These are phyloP conservation scores for Candida insectalens DNA, from an alignment of 805 yeast genomes.

Conservation along the genomic window DNA sequence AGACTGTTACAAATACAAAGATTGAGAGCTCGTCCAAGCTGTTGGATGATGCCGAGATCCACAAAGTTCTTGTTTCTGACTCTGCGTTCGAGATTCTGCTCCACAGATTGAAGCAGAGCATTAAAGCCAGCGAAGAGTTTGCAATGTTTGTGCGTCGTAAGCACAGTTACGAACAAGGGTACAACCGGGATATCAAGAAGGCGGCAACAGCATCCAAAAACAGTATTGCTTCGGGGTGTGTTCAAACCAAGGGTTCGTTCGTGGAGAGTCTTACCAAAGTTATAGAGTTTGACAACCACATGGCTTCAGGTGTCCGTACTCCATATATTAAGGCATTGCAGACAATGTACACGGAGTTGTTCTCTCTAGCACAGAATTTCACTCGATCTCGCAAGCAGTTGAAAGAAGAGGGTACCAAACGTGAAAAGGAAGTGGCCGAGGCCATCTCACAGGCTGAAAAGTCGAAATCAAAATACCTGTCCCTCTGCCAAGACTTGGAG, in stretches of 20 bases:
- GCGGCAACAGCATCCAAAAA: constrained; percentile 39
- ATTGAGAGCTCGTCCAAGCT: no score
- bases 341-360: constrained; percentile 78
- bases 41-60: constrained; percentile 42
- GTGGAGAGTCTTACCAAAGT: constrained; percentile 56
- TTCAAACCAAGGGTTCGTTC: constrained; percentile 35
- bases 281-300: constrained; percentile 68
- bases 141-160: constrained; percentile 69
- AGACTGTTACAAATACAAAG: no score
- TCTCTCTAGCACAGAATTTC: constrained; percentile 59
- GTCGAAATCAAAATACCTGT: constrained; percentile 70
- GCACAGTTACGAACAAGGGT: constrained; percentile 70
- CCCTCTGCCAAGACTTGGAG: constrained; percentile 80
- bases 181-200: constrained; percentile 64
- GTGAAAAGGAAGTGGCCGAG: constrained; percentile 79
- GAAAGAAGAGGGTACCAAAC: constrained; percentile 73
- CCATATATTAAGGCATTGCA: constrained; percentile 73
- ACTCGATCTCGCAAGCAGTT: constrained; percentile 62
- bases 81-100: constrained; percentile 67
- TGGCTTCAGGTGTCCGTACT: constrained; percentile 53
- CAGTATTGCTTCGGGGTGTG: constrained; percentile 31
- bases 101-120: constrained; percentile 65
- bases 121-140: constrained; percentile 79
- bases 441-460: constrained; percentile 80
- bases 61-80: constrained; percentile 53